Conservation (phyloP, 2,329 filamentous ascomycete genomes). For the Penicillium sp. region DNA sequence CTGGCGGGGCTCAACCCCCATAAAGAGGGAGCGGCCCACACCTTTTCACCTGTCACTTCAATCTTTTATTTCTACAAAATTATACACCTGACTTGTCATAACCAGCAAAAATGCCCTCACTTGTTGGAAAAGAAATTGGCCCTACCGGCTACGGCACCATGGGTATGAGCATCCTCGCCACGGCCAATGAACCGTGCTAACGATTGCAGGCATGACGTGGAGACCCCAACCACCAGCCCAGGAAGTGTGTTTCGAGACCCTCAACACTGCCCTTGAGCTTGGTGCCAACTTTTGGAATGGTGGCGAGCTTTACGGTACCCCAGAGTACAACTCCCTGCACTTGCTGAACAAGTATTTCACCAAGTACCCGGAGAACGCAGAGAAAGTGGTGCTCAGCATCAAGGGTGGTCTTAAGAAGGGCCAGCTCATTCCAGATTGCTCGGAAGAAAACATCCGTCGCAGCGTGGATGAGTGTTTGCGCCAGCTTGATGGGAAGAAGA, state of each 20-base stretch:
- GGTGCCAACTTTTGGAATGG: constrained; percentile 62
- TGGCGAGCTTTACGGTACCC: constrained; percentile 65
- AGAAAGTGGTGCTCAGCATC: constrained; percentile 62
- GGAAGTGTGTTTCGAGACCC: constrained; percentile 50
- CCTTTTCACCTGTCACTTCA: neutral
- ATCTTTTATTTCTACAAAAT: neutral
- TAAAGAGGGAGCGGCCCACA: constrained; percentile 1
- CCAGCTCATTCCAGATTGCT: constrained; percentile 51
- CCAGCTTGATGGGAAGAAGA: constrained; percentile 58
- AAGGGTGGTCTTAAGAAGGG: constrained; percentile 57
- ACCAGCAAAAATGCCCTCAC: constrained; percentile 29
- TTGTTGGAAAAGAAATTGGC: constrained; percentile 44
- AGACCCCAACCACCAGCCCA: constrained; percentile 27
- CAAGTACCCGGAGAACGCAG: constrained; percentile 64
- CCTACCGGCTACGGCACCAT: constrained; percentile 59
- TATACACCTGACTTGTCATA: neutral
- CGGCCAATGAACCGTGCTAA: constrained; percentile 5
- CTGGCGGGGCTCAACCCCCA: neutral
- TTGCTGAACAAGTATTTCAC: constrained; percentile 65
- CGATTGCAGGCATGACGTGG: constrained; percentile 39
- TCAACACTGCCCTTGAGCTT: constrained; percentile 55
- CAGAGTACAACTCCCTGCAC: constrained; percentile 60
- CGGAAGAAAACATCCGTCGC: constrained; percentile 56
- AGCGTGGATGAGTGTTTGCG: constrained; percentile 61
- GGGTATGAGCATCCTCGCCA: constrained; percentile 40